A percentile compares a stretch with the other conserved stretches of the same genome.
Evolutionary conservation across 495 filamentous ascomycete species (phyloP).

Genomic region (Neurospora sp.): DNA sequence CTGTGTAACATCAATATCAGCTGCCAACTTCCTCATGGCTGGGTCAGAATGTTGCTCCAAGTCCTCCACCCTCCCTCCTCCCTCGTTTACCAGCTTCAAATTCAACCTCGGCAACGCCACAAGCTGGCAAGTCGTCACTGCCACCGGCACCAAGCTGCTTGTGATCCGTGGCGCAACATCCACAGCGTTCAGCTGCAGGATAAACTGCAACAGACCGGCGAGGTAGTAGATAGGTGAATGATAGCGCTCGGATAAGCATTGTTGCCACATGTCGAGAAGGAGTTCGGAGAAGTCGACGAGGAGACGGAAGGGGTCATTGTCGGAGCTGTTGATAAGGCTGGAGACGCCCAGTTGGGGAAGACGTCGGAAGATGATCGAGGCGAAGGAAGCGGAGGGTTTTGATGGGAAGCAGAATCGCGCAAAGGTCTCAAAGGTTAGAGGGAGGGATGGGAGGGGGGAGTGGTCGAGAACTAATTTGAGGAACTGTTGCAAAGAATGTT

Average conservation of each 20-base stretch:
- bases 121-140: conserved; percentile 22
- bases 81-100: conserved; percentile 3
- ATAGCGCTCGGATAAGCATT: conserved; percentile 30
- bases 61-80: conserved; percentile 9
- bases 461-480: conserved; percentile 34
- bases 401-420: conserved; percentile 32
- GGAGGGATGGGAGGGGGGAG: conserved; percentile 21
- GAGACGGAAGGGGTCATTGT: conserved; percentile 23
- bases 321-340: not conserved
- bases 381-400: conserved; percentile 26
- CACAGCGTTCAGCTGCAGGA: conserved; percentile 28
- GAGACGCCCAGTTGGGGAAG: conserved; percentile 27
- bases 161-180: conserved; percentile 33
- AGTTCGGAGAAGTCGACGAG: conserved; percentile 34
- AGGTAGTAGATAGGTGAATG: conserved; percentile 35
- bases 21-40: conserved; percentile 10
- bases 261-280: conserved; percentile 35
- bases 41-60: conserved; percentile 14
- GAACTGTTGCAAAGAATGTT: conserved; percentile 20
- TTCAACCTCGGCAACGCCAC: conserved; percentile 19
- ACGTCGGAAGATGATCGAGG: conserved; percentile 34
- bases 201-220: conserved; percentile 26
- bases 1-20: conserved; percentile 28
- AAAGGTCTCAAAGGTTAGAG: conserved; percentile 33
- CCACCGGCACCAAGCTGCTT: conserved; percentile 30